Base-by-base conservation (phyloP, 192 early-diverging fungal species). In the Coemansia sp. region DNA sequence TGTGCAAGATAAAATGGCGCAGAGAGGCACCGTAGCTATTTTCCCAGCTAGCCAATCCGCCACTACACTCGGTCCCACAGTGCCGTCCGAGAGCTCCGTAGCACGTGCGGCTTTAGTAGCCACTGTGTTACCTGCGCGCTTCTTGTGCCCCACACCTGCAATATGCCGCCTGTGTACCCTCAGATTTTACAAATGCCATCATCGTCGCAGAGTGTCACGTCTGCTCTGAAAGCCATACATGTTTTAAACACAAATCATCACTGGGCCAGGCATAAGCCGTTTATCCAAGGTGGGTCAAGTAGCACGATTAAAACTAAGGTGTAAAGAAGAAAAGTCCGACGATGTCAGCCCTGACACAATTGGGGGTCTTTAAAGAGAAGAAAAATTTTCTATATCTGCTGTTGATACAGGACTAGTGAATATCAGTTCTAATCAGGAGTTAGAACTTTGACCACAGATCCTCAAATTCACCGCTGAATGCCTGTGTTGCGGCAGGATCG, bases 401-500 rank as follows among this genome's bases (percentile, higher is more conserved):
- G 29, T 54, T 64, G 52, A 64, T 21, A 33, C 20, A n/a, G 6
- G 23, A 3, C 29, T 22, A 55, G 9, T n/a, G 20, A n/a, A 24
- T 55, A 30, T 55, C 29, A 55, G 23, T 21, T 56, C 33, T 55
- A 22, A 51, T 21, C 17, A 17, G 17, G n/a, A 2, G 20, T 29
- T 70, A 87, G 52, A 90, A 89, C 57, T 77, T 66, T 20, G 36
- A 27, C 90, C 88, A 91, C 0, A 91, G 82, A 29, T 58, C 59
- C 10, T 89, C 85, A 68, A 88, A 91, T 73, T 91, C 85, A 17
- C 59, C 59, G 51, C 85, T 75, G 63, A 85, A 90, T 2, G 71
- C 86, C 57, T 83, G 61, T 6, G 87, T 85, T 31, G 85, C 85
- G 57, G 74, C 64, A 5, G 83, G 78, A 50, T 85, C 75, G 73